Conservation (phyloP, 345 rosid genomes). For the Eucalyptus tenuipes region DNA sequence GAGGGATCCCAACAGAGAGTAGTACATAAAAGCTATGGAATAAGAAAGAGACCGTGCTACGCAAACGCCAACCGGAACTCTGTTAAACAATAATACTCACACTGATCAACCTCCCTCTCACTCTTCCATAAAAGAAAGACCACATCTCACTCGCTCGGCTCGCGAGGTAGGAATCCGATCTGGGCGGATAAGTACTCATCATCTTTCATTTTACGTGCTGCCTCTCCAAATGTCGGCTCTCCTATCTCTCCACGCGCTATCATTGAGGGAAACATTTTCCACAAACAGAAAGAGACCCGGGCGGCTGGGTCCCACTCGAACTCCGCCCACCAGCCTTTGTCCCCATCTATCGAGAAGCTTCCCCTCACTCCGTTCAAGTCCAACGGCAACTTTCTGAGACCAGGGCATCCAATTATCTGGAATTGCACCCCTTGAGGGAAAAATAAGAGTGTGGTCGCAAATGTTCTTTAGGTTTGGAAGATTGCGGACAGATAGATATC, state of each 20-base stretch:
- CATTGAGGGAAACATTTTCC: no score
- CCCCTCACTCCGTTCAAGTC: background rate
- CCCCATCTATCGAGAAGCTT: fast-evolving
- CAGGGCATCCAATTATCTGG: fast-evolving
- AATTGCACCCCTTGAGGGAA: fast-evolving
- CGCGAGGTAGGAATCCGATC: background rate
- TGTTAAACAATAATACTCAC: no score
- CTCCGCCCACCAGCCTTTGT: background rate
- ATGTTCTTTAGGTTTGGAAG: background rate
- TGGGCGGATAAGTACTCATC: background rate
- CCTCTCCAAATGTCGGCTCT: background rate
- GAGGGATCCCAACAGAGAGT: no score
- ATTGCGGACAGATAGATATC: fast-evolving
- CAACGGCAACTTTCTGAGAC: background rate
- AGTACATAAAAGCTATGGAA: no score
- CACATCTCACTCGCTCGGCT: background rate
- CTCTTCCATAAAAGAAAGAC: no score
- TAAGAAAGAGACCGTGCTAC: no score
- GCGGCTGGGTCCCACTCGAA: background rate
- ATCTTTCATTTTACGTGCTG: background rate
- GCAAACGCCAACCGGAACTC: no score
- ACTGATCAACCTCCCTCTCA: no score
- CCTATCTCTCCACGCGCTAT: no score
- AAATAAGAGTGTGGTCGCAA: background rate
- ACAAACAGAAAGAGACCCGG: background rate